phyloP scores from a whole-genome alignment of 2,329 filamentous ascomycete species.

The Aspergillus persii region DNA sequence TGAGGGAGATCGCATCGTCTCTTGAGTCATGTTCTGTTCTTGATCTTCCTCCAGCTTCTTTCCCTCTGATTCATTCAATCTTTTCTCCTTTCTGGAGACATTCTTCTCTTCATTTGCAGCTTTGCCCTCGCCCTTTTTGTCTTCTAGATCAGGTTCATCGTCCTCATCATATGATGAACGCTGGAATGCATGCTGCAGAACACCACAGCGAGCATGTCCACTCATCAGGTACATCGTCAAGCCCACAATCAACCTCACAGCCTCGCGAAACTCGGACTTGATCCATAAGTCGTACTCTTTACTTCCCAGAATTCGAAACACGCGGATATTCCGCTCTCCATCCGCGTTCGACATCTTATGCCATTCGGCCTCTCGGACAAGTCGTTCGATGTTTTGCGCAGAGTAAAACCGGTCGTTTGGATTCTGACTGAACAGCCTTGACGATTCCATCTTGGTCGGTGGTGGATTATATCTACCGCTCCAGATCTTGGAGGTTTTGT shows the following conservation, averaged over 20 bases:
- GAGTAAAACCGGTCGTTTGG: conserved; percentile 16
- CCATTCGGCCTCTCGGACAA: conserved; percentile 18
- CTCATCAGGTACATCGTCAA: conserved; percentile 29
- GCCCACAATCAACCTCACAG: conserved; percentile 18
- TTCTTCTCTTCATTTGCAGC: conserved; percentile 10
- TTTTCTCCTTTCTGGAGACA: conserved; percentile 10
- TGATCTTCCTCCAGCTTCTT: conserved; percentile 10
- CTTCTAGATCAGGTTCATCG: conserved; percentile 6
- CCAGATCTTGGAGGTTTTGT: conserved; percentile 27
- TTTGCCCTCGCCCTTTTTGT: conserved; percentile 5
- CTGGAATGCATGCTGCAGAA: conserved; percentile 22
- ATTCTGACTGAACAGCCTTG: not conserved
- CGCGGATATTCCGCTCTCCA: conserved; percentile 14
- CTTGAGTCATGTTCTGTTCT: conserved; percentile 6
- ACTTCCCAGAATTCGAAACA: conserved; percentile 25
- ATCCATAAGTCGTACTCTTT: conserved; percentile 29
- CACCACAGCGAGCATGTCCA: conserved; percentile 23
- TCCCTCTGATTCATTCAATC: conserved; percentile 10
- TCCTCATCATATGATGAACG: conserved; percentile 16
- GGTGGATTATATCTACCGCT: conserved; percentile 16
- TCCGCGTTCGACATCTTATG: conserved; percentile 13
- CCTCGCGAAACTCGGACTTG: conserved; percentile 19
- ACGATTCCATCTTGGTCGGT: not conserved
- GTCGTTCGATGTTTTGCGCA: conserved; percentile 14
- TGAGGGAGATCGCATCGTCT: conserved; percentile 11